phyloP scores from a whole-genome alignment of 1,284 basidiomycete genomes.

The Schizophyllum amplum region DNA sequence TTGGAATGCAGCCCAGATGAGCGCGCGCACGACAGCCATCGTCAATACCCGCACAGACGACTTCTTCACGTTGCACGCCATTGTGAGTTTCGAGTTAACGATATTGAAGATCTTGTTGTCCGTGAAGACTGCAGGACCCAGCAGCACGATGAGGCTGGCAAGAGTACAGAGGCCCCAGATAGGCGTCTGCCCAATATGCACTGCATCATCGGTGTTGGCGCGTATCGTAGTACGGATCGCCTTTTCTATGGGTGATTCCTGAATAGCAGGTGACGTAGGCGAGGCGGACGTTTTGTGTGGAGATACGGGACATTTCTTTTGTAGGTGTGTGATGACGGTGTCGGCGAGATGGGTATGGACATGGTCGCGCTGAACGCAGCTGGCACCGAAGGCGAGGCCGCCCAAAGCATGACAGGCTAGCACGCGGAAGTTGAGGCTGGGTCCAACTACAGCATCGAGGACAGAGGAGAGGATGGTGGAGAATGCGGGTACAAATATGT shows the following conservation, averaged over 20 bases:
- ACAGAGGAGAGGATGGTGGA: slow-evolving; percentile 50
- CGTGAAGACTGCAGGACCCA: slow-evolving; percentile 44
- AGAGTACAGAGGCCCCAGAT: slow-evolving; percentile 65
- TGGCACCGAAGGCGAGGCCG: slow-evolving; percentile 49
- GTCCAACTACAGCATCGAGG: slow-evolving; percentile 52
- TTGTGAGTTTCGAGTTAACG: slow-evolving; percentile 40
- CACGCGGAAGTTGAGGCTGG: slow-evolving; percentile 49
- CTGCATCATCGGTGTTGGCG: slow-evolving; percentile 36
- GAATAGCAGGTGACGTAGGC: slow-evolving; percentile 21
- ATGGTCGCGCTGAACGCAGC: slow-evolving; percentile 35
- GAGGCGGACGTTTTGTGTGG: slow-evolving; percentile 11
- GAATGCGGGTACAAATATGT: slow-evolving; percentile 58
- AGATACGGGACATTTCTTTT: slow-evolving; percentile 9
- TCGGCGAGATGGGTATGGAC: slow-evolving; percentile 46
- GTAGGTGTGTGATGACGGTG: slow-evolving; percentile 18
- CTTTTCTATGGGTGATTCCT: slow-evolving; percentile 37
- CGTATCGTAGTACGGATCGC: slow-evolving; percentile 47
- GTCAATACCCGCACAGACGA: slow-evolving; percentile 51
- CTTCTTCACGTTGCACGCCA: slow-evolving; percentile 51
- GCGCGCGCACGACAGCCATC: slow-evolving; percentile 52
- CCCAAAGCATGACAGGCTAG: slow-evolving; percentile 69
- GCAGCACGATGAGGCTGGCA: slow-evolving; percentile 51
- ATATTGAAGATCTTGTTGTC: slow-evolving; percentile 37
- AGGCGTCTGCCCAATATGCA: slow-evolving; percentile 59
- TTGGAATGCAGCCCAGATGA: slow-evolving; percentile 59